These are phyloP conservation scores for Wickerhamomyces alni DNA, from an alignment of 805 yeast species.

Conservation along the genomic window DNA sequence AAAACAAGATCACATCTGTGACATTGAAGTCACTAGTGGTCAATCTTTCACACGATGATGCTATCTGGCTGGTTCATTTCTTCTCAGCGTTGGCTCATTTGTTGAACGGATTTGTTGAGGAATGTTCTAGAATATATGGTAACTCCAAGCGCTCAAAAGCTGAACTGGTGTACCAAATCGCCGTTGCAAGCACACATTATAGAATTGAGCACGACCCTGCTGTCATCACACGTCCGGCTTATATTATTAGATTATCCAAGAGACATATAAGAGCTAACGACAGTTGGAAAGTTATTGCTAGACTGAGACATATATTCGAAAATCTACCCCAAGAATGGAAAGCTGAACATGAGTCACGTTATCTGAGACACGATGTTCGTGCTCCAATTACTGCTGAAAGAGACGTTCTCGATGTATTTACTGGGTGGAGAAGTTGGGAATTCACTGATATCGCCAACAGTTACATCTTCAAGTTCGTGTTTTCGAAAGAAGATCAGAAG, in stretches of 20 bases:
- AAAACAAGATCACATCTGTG: conserved; percentile 17
- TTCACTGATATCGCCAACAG: conserved; percentile 55
- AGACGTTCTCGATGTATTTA: conserved; percentile 52
- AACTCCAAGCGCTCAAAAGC: conserved; percentile 17
- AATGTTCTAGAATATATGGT: conserved; percentile 5
- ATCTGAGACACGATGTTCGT: conserved; percentile 30
- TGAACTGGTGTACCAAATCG: conserved; percentile 35
- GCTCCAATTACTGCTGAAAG: conserved; percentile 48
- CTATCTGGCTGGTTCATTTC: conserved; percentile 28
- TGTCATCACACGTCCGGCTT: conserved; percentile 85
- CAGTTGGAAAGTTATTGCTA: conserved; percentile 81
- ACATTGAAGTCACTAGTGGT: conserved; percentile 25
- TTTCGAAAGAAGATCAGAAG: conserved; percentile 21
- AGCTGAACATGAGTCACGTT: conserved; percentile 23
- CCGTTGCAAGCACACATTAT: conserved; percentile 41
- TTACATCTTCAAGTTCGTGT: conserved; percentile 47
- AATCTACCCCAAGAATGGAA: conserved; percentile 53
- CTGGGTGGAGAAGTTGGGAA: conserved; percentile 92
- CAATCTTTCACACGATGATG: conserved; percentile 26
- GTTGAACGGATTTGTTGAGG: conserved; percentile 4
- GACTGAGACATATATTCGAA: conserved; percentile 68
- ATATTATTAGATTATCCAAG: conserved; percentile 62
- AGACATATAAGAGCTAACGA: conserved; percentile 75
- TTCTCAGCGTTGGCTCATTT: conserved; percentile 10
- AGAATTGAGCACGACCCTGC: conserved; percentile 78